Conservation (phyloP, 495 filamentous ascomycete species). For the Penicillium simplicissimum region DNA sequence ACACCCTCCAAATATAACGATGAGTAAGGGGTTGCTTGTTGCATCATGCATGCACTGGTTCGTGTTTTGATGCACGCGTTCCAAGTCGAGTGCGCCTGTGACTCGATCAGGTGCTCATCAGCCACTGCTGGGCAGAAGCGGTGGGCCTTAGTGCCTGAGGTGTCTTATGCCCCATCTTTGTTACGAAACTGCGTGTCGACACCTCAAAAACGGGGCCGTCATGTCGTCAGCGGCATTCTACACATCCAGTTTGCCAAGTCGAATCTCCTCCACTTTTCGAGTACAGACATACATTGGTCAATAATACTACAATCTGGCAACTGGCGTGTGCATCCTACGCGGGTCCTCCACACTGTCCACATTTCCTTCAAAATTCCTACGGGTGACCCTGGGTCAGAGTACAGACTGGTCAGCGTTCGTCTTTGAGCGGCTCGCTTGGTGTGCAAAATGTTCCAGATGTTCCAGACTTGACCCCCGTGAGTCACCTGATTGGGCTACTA, state of each 20-base stretch:
- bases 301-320: too few relatives aligned
- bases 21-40: background rate
- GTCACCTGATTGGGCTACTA: slow-evolving; percentile 6
- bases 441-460: slow-evolving; percentile 2
- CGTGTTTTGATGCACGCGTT: background rate
- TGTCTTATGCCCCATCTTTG: background rate
- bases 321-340: background rate
- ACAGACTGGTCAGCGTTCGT: too few relatives aligned
- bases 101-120: background rate
- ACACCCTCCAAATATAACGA: background rate
- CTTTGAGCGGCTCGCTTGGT: background rate
- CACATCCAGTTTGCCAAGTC: background rate
- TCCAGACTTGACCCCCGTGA: slow-evolving; percentile 16
- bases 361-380: background rate
- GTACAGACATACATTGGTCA: too few relatives aligned
- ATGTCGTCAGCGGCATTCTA: background rate
- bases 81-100: background rate
- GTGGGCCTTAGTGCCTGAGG: background rate
- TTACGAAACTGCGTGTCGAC: background rate
- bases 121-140: too few relatives aligned
- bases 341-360: background rate
- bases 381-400: slow-evolving; percentile 5
- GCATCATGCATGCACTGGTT: background rate
- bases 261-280: background rate
- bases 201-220: background rate